Conservation (phyloP, 2,329 filamentous ascomycete genomes). For the Beauveria brongniartii region DNA sequence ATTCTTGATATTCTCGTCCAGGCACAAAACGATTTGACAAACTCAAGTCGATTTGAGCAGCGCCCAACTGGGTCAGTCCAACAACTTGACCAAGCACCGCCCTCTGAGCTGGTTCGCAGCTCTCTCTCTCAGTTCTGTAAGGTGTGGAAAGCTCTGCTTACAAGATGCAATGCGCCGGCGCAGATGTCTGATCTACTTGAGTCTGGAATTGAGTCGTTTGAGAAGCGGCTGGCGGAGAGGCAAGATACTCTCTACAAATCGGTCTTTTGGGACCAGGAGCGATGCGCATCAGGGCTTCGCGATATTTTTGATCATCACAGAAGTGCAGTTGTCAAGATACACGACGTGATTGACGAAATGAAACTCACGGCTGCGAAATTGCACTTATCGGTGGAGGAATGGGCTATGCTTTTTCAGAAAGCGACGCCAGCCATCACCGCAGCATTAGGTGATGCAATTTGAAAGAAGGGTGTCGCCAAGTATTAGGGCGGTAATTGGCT, state of each 20-base stretch:
- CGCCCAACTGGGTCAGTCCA: neutral
- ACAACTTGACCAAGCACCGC: neutral
- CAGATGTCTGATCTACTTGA: neutral
- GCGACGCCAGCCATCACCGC: neutral
- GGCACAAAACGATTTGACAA: neutral
- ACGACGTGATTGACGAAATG: neutral
- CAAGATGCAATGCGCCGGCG: neutral
- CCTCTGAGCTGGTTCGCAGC: neutral
- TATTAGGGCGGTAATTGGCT: no score
- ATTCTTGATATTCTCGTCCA: neutral
- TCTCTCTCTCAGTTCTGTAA: slow-evolving; percentile 3
- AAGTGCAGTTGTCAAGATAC: neutral
- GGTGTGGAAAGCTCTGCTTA: neutral
- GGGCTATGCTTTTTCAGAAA: neutral
- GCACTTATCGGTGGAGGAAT: neutral
- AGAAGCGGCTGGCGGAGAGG: neutral
- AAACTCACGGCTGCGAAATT: neutral
- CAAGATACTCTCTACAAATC: neutral
- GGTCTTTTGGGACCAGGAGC: neutral
- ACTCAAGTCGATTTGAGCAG: slow-evolving; percentile 1
- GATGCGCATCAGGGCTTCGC: neutral
- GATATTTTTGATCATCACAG: neutral
- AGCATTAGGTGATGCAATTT: neutral
- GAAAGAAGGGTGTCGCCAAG: neutral
- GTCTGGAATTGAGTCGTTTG: neutral